Evolutionary conservation across 768 basidiomycete species (phyloP).

Genomic region (Amyloporia xantha): DNA sequence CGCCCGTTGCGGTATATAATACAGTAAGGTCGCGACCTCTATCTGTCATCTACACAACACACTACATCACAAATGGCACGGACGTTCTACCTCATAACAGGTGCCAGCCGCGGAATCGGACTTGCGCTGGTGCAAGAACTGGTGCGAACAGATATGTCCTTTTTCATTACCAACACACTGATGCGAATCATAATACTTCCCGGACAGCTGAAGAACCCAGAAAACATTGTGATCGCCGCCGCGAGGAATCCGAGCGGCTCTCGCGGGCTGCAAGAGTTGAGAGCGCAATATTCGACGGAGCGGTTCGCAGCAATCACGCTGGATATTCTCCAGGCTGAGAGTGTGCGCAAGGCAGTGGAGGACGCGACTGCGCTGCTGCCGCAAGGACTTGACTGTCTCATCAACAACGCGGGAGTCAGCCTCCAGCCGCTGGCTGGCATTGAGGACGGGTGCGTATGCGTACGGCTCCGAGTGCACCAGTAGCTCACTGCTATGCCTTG

Average conservation of each 20-base stretch:
- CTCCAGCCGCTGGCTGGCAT: neutral
- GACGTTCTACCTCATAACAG: neutral
- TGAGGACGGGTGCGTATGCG: neutral
- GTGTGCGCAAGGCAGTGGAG: neutral
- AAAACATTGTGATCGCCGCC: neutral
- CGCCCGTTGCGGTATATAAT: too few relatives aligned
- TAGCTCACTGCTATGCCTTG: neutral
- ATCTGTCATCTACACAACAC: too few relatives aligned
- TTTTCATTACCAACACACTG: neutral
- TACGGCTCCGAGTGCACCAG: neutral
- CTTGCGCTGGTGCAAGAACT: constrained; percentile 1
- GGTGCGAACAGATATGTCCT: too few relatives aligned
- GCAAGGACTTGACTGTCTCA: neutral
- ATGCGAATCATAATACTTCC: neutral
- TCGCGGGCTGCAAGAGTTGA: neutral
- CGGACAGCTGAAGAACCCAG: neutral
- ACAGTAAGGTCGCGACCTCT: too few relatives aligned
- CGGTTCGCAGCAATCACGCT: neutral
- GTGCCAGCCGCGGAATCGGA: neutral
- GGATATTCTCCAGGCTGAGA: neutral
- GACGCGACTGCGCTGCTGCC: neutral
- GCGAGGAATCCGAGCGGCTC: neutral
- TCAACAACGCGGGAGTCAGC: neutral
- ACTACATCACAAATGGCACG: too few relatives aligned
- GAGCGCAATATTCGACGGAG: neutral